A percentile compares a stretch with the other conserved stretches of the same genome.
phyloP scores from a whole-genome alignment of 257 asterid genomes.

The Ehretia macrophylla region DNA sequence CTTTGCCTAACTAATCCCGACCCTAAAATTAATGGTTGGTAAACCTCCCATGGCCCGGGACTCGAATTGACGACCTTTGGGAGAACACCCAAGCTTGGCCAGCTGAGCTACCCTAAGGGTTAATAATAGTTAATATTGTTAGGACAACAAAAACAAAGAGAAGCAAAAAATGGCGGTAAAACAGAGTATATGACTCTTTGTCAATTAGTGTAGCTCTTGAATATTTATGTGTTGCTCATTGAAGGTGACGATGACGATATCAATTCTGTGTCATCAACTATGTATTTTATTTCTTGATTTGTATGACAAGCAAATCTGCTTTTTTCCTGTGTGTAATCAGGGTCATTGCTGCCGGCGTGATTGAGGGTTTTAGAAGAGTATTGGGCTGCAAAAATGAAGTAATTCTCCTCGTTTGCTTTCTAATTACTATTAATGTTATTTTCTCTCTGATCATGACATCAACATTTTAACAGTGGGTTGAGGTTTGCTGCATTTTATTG shows the following conservation, averaged over 20 bases:
- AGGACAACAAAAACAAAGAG: neutral
- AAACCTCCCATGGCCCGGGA: too few species aligned
- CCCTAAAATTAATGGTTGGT: too few species aligned
- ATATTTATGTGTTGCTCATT: neutral
- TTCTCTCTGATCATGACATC: neutral
- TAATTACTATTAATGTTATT: neutral
- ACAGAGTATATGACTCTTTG: neutral
- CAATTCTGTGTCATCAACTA: neutral
- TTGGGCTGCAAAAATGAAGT: slow-evolving; percentile 26
- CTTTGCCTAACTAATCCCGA: too few species aligned
- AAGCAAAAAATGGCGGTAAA: neutral
- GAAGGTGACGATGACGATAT: neutral
- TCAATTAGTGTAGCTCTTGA: too few species aligned
- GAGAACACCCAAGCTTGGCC: too few species aligned
- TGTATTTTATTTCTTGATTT: too few species aligned
- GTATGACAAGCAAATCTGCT: neutral
- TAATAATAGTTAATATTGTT: too few species aligned
- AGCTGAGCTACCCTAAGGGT: too few species aligned
- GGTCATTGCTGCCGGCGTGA: slow-evolving; percentile 12
- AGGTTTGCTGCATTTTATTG: too few species aligned
- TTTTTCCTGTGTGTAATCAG: slow-evolving; percentile 10
- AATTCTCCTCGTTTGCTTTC: neutral
- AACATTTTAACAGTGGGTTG: too few species aligned
- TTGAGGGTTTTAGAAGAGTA: slow-evolving; percentile 9
- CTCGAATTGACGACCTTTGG: too few species aligned